Base-by-base conservation (phyloP, 2,329 filamentous ascomycete species). In the Claviceps monticola region DNA sequence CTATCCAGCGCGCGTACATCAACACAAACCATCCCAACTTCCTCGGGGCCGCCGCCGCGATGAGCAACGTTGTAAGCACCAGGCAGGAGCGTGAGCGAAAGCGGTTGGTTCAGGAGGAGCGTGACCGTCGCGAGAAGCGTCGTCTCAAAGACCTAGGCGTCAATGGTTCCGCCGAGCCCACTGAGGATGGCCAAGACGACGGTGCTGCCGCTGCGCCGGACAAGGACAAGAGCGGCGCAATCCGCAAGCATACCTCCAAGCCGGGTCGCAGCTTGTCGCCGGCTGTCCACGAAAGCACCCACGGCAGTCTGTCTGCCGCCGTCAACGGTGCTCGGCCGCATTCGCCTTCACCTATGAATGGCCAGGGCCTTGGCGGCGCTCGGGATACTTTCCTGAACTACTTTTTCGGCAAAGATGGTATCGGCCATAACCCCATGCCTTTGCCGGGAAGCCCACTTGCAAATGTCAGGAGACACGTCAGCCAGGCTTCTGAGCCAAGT, bases 11-110 rank as follows among this genome's bases (percentile, higher is more conserved):
- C 58, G 93, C 93, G 19, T 98, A 98, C 69, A 97, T 98, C 71
- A 98, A 98, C 73, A 98, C 93, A 43, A 98, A 98, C 64, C 93
- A 98, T 66, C 93, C 93, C 48, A 98, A 98, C 69, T 98, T 98
- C 73, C 80, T 97, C 16, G 93, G 93, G 45, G 93, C 93, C 16
- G 91, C 93, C 21, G 91, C 90, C 38, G 93, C 93, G 56, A 98
- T 98, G 93, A 91, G 88, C 58, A 89, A 93, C 47, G 91, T 98
- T 46, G 94, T 98, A 55, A 87, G 82, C 63, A 91, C 86, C 64
- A 95, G 93, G 70, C 89, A 97, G 66, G 93, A 98, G 58, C 84
- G 89, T 59, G 91, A 98, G 68, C 84, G 88, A 67, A 90, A 88
- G 66, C 79, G 76, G 41, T 69, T 86, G 43, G 74, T 88, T 17